Evolutionary conservation across 371 early-diverging fungal genomes (phyloP).

Genomic region (Choanephora cucurbitarum): DNA sequence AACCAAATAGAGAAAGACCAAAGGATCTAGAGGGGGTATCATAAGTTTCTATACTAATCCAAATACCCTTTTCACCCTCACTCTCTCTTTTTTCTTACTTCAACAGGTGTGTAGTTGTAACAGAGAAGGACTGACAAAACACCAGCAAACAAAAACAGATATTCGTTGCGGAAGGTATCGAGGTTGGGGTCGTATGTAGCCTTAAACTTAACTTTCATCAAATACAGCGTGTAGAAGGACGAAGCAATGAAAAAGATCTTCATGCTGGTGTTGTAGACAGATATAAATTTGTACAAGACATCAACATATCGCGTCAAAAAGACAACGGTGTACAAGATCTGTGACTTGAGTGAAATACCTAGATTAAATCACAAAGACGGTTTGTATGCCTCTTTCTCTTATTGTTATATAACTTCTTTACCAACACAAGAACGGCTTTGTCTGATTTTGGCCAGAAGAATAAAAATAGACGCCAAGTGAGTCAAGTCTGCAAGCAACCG

Average conservation of each 20-base stretch:
- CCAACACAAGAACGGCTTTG: conserved; percentile 88
- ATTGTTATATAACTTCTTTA: too few relatives aligned
- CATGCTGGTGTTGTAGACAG: conserved; percentile 94
- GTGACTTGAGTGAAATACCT: conserved; percentile 98
- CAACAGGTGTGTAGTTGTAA: conserved; percentile 70
- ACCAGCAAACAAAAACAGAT: conserved; percentile 63
- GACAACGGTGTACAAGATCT: conserved; percentile 89
- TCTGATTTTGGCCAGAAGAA: conserved; percentile 86
- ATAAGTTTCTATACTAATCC: not conserved
- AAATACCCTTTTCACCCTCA: too few relatives aligned
- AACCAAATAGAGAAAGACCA: conserved; percentile 98
- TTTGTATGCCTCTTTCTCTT: too few relatives aligned
- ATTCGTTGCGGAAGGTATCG: conserved; percentile 93
- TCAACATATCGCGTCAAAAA: conserved; percentile 96
- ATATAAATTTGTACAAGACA: conserved; percentile 72
- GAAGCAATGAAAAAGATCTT: conserved; percentile 93
- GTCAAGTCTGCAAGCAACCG: conserved; percentile 91
- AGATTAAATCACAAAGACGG: too few relatives aligned
- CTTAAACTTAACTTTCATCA: conserved; percentile 87
- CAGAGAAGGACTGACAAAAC: conserved; percentile 75
- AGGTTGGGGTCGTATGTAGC: conserved; percentile 90
- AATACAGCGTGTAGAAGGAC: conserved; percentile 84
- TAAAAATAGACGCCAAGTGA: conserved; percentile 92
- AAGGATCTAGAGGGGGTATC: conserved; percentile 51
- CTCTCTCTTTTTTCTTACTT: conserved; percentile 45